A percentile compares a stretch with the other conserved stretches of the same genome.
phyloP scores from a whole-genome alignment of 148 eudicot genomes.

The Chenopodium berlandieri region DNA sequence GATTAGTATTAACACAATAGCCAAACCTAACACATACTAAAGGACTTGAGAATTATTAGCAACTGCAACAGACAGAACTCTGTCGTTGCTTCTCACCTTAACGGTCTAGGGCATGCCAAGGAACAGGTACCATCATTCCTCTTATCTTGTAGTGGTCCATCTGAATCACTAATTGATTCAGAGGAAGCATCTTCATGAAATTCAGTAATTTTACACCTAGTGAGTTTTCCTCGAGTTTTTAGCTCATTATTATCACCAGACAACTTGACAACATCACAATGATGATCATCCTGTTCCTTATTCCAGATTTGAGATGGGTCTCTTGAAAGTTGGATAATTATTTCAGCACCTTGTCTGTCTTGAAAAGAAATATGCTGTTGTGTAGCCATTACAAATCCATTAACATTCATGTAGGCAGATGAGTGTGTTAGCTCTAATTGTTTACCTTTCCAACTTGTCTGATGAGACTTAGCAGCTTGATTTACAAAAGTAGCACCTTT shows the following conservation, averaged over 20 bases:
- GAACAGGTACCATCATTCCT: constrained; percentile 20
- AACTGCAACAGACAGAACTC: constrained; percentile 23
- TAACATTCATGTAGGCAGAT: constrained; percentile 8
- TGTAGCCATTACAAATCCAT: constrained; percentile 6
- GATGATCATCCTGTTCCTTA: constrained; percentile 22
- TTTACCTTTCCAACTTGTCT: constrained; percentile 18
- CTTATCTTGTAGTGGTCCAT: constrained; percentile 37
- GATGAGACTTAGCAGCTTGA: constrained; percentile 7
- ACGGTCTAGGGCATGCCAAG: constrained; percentile 17
- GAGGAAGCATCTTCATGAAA: constrained; percentile 16
- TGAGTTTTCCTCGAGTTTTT: constrained; percentile 13
- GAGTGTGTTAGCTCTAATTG: background rate
- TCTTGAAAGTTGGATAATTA: constrained; percentile 18
- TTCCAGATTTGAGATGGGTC: constrained; percentile 16
- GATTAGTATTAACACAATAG: background rate
- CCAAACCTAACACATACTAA: constrained; percentile 5
- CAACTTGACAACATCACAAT: constrained; percentile 18
- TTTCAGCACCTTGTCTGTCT: constrained; percentile 21
- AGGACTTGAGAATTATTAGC: background rate
- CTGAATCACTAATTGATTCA: constrained; percentile 27
- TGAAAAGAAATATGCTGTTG: background rate
- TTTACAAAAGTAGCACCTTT: constrained; percentile 13
- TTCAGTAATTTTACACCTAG: constrained; percentile 20
- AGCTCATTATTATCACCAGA: constrained; percentile 10
- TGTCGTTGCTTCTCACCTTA: constrained; percentile 28